Base-by-base conservation (phyloP, 2,329 filamentous ascomycete genomes). In the Paraphaeosphaeria minitans region DNA sequence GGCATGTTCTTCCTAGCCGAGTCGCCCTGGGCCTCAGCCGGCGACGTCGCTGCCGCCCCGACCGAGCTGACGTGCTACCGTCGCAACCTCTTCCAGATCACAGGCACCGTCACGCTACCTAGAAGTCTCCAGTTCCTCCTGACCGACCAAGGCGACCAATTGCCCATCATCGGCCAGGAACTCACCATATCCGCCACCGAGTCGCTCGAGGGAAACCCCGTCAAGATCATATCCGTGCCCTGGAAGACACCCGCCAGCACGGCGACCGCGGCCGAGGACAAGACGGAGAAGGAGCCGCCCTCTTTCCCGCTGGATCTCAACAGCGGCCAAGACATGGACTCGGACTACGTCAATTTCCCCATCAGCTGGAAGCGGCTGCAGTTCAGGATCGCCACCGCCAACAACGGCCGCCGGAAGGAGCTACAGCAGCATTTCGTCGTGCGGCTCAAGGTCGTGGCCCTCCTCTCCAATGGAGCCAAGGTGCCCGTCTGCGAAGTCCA, bases 371-470 rank as follows among this genome's bases (percentile, higher is more conserved):
- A 95, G 69, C 86, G 94, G 58, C 80, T 98, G 61, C 94, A 98
- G 71, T 98, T 98, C 73, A 85, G 94, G 68, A 96, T 94, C 75
- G 94, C 94, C 19, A 98, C 94, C 9, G 94, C 94, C 57, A 98
- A 98, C 79, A 98, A 98, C 74, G 94, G 94, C 12, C 87, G 94
- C 60, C 85, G 94, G 62, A 96, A 97, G 80, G 94, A 98, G 75
- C 84, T 98, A 47, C 94, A 98, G 74, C 94, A 98, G 74, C 94
- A 98, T 79, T 98, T 98, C 76, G 88, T 96, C 12, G 84, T 98
- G 58, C 89, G 93, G 63, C 81, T 98, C 53, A 96, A 94, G 76
- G 89, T 97, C 10, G 82, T 93, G 63, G 93, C 89, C 16, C 95
- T 92, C 0, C 80, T 98, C 51, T 85, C 91, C 0, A 95, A 92